Conservation (phyloP, 192 early-diverging fungal species). For the Podila minutissima region DNA sequence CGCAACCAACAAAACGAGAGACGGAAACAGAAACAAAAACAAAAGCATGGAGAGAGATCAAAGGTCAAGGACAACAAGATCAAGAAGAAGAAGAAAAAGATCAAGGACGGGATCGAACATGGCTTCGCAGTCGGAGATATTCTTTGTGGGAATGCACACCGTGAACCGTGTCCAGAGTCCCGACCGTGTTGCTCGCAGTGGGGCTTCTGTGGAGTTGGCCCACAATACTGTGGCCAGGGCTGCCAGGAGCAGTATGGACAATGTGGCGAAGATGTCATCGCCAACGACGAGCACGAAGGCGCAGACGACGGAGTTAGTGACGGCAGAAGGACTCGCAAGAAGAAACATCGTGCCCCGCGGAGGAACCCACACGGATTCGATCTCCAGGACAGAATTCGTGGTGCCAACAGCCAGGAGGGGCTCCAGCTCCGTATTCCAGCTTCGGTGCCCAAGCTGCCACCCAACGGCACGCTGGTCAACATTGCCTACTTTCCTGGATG, state of each 20-base stretch:
- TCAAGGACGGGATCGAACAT: background rate
- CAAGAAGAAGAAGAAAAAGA: conserved; percentile 1
- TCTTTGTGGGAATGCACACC: conserved; percentile 1
- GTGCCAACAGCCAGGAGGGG: conserved; percentile 2
- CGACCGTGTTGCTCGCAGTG: conserved; percentile 36
- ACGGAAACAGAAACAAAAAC: background rate
- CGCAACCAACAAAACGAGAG: background rate
- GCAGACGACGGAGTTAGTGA: background rate
- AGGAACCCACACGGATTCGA: conserved; percentile 17
- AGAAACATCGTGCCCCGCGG: background rate
- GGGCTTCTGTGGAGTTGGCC: conserved; percentile 25
- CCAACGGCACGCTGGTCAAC: conserved; percentile 19
- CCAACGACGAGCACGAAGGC: background rate
- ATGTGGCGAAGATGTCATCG: background rate
- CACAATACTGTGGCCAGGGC: conserved; percentile 11
- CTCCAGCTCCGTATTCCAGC: conserved; percentile 21
- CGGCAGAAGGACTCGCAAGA: background rate
- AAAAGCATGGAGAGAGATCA: background rate
- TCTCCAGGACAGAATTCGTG: conserved; percentile 5
- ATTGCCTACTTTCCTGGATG: conserved; percentile 43
- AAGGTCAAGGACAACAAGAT: background rate
- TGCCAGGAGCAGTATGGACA: conserved; percentile 21
- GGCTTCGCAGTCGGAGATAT: background rate
- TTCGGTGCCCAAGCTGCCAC: conserved; percentile 7
- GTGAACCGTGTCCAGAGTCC: conserved; percentile 3